These are phyloP conservation scores for Gaultheria prostrata DNA, from an alignment of 148 eudicot genomes.

Conservation along the genomic window DNA sequence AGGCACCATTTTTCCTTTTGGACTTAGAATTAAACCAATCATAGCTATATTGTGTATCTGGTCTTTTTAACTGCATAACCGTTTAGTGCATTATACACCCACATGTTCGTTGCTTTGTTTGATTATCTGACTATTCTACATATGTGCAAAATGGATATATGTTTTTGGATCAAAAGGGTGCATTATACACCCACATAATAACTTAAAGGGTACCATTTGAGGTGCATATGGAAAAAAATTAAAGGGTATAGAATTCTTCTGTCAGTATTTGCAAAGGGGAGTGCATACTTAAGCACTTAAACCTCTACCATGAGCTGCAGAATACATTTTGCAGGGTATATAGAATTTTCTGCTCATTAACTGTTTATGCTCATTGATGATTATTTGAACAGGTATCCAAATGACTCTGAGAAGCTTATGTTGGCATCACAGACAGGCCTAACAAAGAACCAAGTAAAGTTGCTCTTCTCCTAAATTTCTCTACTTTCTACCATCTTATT, in stretches of 20 bases:
- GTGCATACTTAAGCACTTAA: background rate
- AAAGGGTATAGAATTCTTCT: too few species aligned
- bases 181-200: too few species aligned
- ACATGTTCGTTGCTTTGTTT: too few species aligned
- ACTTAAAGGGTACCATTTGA: too few species aligned
- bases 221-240: too few species aligned
- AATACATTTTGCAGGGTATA: background rate
- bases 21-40: background rate
- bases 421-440: conserved; percentile 92
- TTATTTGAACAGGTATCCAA: conserved; percentile 65
- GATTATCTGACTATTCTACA: too few species aligned
- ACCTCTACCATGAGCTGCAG: background rate
- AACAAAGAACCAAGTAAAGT: conserved; percentile 78
- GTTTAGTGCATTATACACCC: background rate
- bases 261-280: background rate
- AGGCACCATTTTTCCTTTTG: background rate
- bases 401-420: conserved; percentile 83
- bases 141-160: too few species aligned
- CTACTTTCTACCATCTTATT: background rate
- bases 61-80: background rate
- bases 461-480: background rate
- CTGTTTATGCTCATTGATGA: background rate
- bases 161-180: too few species aligned
- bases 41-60: background rate
- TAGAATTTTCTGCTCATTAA: background rate